phyloP scores from a whole-genome alignment of 805 yeast species.

The Ogataea trehaloabstinens region DNA sequence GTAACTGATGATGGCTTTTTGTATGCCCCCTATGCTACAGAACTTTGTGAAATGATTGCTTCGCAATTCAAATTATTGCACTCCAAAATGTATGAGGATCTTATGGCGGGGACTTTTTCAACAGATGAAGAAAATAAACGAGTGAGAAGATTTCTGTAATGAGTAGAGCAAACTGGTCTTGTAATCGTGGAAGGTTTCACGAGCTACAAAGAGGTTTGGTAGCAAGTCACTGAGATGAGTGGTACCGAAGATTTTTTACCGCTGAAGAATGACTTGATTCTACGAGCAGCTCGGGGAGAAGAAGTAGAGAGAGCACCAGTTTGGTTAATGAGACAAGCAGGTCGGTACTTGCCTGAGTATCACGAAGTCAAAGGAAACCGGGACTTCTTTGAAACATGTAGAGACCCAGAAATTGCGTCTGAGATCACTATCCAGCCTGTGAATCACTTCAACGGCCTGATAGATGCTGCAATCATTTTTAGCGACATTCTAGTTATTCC shows the following conservation, averaged over 20 bases:
- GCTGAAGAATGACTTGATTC: conserved; percentile 82
- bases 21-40: too few relatives aligned
- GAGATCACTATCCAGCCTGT: conserved; percentile 95
- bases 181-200: too few relatives aligned
- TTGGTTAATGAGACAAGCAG: conserved; percentile 99
- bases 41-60: too few relatives aligned
- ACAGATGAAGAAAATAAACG: neutral
- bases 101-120: neutral
- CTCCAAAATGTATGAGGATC: too few relatives aligned
- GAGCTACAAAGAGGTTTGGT: too few relatives aligned
- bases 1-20: too few relatives aligned
- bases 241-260: conserved; percentile 52
- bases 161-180: too few relatives aligned
- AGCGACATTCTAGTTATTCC: conserved; percentile 95
- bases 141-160: neutral
- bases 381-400: conserved; percentile 93
- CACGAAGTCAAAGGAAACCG: conserved; percentile 80
- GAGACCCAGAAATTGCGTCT: conserved; percentile 91
- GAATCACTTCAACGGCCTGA: conserved; percentile 79
- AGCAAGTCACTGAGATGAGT: neutral
- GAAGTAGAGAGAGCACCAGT: conserved; percentile 94
- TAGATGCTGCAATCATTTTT: conserved; percentile 97
- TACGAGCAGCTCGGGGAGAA: conserved; percentile 90
- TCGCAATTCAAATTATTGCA: too few relatives aligned
- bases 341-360: conserved; percentile 88